phyloP scores from a whole-genome alignment of 495 filamentous ascomycete species.

The Rusavskia elegans region DNA sequence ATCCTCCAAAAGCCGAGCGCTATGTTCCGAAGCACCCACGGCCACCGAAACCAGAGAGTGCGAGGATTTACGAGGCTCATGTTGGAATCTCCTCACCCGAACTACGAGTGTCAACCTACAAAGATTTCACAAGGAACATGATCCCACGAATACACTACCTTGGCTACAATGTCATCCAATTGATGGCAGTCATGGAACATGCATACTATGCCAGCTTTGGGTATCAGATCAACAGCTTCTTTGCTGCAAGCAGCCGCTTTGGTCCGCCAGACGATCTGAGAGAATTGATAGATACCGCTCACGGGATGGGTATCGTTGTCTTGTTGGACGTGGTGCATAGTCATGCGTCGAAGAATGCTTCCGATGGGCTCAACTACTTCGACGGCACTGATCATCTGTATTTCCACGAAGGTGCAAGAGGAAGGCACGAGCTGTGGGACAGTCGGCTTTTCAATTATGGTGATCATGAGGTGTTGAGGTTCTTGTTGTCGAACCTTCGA shows the following conservation, averaged over 20 bases:
- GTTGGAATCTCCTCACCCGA: conserved; percentile 95
- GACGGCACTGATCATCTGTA: conserved; percentile 90
- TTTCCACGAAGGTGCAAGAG: conserved; percentile 75
- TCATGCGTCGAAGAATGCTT: conserved; percentile 91
- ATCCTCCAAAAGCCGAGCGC: conserved; percentile 56
- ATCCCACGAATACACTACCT: conserved; percentile 78
- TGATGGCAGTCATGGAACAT: conserved; percentile 99
- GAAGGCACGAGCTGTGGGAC: conserved; percentile 87
- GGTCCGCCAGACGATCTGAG: conserved; percentile 89
- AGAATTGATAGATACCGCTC: conserved; percentile 89
- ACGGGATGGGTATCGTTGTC: conserved; percentile 79
- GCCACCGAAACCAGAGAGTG: conserved; percentile 72
- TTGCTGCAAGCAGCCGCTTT: conserved; percentile 91
- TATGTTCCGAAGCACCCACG: conserved; percentile 72
- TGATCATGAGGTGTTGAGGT: conserved; percentile 81
- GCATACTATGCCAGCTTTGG: conserved; percentile 98
- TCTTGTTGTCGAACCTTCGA: conserved; percentile 83
- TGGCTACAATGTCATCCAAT: conserved; percentile 93
- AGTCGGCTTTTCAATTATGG: conserved; percentile 96
- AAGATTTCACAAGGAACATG: conserved; percentile 87
- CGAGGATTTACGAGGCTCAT: conserved; percentile 91
- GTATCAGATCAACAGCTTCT: conserved; percentile 97
- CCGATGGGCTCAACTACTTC: conserved; percentile 87
- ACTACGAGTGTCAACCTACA: conserved; percentile 75
- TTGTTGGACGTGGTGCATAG: conserved; percentile 94